Evolutionary conservation across 306 rosid genomes (phyloP).

Genomic region (Vigna unguiculata): DNA sequence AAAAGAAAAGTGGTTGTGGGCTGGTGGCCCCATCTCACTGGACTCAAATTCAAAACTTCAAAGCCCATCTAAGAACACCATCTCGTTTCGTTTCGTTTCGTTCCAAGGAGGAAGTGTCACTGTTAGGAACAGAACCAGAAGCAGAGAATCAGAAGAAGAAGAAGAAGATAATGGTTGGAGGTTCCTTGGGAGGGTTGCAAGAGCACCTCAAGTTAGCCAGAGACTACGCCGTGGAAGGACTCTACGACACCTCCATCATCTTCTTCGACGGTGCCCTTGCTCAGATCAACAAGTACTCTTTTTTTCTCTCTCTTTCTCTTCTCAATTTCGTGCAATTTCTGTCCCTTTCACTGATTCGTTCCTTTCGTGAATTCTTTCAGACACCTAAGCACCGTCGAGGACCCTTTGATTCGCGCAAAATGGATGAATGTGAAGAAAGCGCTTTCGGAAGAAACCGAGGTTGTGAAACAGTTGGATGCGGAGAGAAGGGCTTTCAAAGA

Average conservation of each 20-base stretch:
- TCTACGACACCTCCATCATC: conserved; percentile 91
- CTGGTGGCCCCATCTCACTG: conserved; percentile 38
- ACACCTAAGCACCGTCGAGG: conserved; percentile 79
- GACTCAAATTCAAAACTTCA: neutral
- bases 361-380: conserved; percentile 17
- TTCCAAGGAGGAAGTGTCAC: neutral
- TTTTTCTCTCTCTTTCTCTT: conserved; percentile 8
- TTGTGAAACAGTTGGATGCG: conserved; percentile 82
- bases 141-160: neutral
- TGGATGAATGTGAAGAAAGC: conserved; percentile 97
- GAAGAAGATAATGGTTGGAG: conserved; percentile 57
- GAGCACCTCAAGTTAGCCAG: conserved; percentile 95
- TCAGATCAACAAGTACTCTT: conserved; percentile 93
- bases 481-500: conserved; percentile 80
- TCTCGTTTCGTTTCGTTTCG: neutral
- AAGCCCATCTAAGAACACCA: conserved; percentile 33
- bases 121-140: neutral
- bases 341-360: neutral
- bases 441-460: conserved; percentile 82
- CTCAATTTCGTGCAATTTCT: neutral
- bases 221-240: conserved; percentile 92
- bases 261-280: conserved; percentile 96
- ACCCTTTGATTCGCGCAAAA: conserved; percentile 80
- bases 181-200: conserved; percentile 78
- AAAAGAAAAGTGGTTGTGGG: conserved; percentile 33